Evolutionary conservation across 2,329 filamentous ascomycete species (phyloP), one percentile per base, ranked within the genome.

Genomic region (Aureobasidium sp.): DNA sequence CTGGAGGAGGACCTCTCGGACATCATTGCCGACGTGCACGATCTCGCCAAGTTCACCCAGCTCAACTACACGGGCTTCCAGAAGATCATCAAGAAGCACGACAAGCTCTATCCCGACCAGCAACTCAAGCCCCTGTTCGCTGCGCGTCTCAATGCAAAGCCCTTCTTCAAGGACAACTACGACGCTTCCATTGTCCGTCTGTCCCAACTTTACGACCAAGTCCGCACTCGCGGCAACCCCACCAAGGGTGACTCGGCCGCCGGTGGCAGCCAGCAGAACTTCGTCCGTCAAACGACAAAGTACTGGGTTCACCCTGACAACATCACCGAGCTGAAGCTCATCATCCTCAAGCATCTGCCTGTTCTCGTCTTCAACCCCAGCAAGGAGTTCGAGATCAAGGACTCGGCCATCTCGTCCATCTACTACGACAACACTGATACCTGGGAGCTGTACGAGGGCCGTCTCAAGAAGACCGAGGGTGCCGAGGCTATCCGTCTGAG

Each of bases 61-160:
- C 75, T 98, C 66, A 98, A 98, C 73, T 98, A 98, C 68, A 97
- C 91, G 0, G 93, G 93, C 4, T 98, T 98, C 69, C 94, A 96
- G 76, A 98, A 98, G 78, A 98, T 98, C 59, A 95, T 98, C 71
- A 98, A 98, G 79, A 98, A 98, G 78, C 93, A 98, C 70, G 93
- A 63, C 56, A 52, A 49, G 29, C 50, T 42, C 16, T 56, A 54
- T 35, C 29, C 38, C 17, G 64, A 93, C 86, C 98, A 98, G 88
- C 79, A 87, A 76, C 81, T 98, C 29, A 90, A 87, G 63, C 93
- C 93, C 27, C 89, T 94, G n/a, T 98, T 98, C 70, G 91, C 94
- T 55, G 85, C 90, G 37, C 84, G 91, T 55, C 81, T 98, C 65
- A 95, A 94, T 72, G 88, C 90, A 40, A 96, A 95, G 69, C 91